These are phyloP conservation scores for Aspergillus biplanus DNA, from an alignment of 495 filamentous ascomycete species.

Conservation along the genomic window DNA sequence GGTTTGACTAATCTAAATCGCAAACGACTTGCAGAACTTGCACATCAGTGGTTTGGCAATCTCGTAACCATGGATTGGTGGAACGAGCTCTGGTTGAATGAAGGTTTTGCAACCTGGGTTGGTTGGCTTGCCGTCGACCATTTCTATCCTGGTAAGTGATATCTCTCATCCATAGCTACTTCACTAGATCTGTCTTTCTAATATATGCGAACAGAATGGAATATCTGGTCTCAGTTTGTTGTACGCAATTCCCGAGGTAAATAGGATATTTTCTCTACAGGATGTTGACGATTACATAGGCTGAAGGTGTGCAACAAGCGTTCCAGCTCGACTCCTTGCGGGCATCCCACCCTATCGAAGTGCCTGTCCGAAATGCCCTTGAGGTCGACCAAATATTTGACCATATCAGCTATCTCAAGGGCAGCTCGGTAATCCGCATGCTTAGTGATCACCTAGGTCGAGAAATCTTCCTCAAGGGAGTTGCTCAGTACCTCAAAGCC, in stretches of 20 bases:
- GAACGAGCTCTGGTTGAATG: conserved; percentile 96
- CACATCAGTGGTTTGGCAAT: conserved; percentile 99
- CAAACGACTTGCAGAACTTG: conserved; percentile 79
- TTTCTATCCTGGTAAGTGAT: conserved; percentile 71
- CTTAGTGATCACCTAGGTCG: conserved; percentile 82
- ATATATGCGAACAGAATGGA: conserved; percentile 65
- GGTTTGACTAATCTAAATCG: conserved; percentile 13
- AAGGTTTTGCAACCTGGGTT: conserved; percentile 98
- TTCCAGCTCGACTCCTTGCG: conserved; percentile 87
- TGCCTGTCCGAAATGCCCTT: conserved; percentile 83
- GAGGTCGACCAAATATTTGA: conserved; percentile 98
- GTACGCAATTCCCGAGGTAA: conserved; percentile 66
- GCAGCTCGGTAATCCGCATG: conserved; percentile 95
- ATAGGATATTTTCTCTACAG: conserved; percentile 13
- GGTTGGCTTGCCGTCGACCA: conserved; percentile 93
- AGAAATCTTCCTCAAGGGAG: conserved; percentile 84
- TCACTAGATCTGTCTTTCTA: conserved; percentile 3
- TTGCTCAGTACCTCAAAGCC: conserved; percentile 83
- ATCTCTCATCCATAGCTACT: background rate
- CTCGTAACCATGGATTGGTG: conserved; percentile 83
- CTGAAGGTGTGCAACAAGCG: conserved; percentile 88
- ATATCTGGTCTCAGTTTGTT: conserved; percentile 94
- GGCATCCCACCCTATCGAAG: conserved; percentile 92
- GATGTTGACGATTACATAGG: conserved; percentile 54
- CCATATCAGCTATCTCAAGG: conserved; percentile 93